Percentiles rank a stretch among this genome's conserved stretches.
These are phyloP conservation scores for Diaporthe eres DNA, from an alignment of 2,329 filamentous ascomycete species.

Conservation along the genomic window DNA sequence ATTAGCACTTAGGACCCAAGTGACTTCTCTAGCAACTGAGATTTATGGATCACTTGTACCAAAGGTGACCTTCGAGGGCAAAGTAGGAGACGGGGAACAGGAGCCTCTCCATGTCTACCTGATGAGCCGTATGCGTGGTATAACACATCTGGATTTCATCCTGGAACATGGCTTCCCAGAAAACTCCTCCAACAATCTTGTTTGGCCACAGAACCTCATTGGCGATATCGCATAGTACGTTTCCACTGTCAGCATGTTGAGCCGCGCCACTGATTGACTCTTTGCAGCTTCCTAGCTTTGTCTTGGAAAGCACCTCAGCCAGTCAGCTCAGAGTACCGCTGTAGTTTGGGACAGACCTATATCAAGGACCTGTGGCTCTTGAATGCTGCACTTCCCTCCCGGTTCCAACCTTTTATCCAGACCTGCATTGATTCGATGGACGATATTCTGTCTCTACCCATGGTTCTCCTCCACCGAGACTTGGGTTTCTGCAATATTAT, in stretches of 20 bases:
- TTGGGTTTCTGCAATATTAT: not conserved
- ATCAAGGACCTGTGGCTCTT: not conserved
- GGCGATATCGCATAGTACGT: not conserved
- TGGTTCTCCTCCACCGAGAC: slow-evolving; percentile 9
- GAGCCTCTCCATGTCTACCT: not conserved
- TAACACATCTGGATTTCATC: not conserved
- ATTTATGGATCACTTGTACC: not conserved
- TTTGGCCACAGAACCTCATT: not conserved
- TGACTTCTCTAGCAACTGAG: not conserved
- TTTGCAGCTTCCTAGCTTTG: not conserved
- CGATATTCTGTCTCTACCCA: not conserved
- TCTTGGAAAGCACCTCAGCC: slow-evolving; percentile 1
- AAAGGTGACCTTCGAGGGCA: not conserved
- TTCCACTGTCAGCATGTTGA: not conserved
- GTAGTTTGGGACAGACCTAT: not conserved
- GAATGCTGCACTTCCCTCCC: not conserved
- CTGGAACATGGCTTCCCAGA: not conserved
- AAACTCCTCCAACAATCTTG: not conserved
- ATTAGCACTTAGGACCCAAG: not conserved
- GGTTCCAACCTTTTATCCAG: not conserved
- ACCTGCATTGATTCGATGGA: not conserved
- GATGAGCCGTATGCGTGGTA: not conserved
- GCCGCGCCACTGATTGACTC: not conserved
- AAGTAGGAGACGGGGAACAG: not conserved
- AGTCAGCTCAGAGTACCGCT: not conserved